Percentiles rank a stretch among this genome's conserved stretches.
Evolutionary conservation across 2,329 filamentous ascomycete genomes (phyloP).

Genomic region (Hypoxylon sp.): DNA sequence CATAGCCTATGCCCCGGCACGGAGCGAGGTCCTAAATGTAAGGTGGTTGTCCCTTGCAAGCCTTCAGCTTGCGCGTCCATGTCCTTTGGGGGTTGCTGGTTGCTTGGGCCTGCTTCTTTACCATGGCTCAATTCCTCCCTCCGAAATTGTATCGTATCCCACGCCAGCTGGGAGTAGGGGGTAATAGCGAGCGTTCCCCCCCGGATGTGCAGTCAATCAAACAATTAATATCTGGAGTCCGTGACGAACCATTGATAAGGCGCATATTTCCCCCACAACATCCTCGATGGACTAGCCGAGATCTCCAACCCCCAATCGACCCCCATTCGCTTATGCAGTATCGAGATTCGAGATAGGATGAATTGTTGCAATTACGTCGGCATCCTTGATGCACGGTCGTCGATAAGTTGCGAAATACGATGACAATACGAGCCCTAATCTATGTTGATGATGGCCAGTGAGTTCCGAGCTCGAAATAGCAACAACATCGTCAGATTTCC

Average conservation of each 20-base stretch:
- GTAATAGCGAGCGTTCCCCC: conserved; percentile 18
- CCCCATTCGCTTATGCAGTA: conserved; percentile 38
- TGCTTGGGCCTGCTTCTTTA: conserved; percentile 13
- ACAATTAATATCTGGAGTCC: conserved; percentile 36
- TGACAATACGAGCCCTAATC: conserved; percentile 17
- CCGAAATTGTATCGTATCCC: conserved; percentile 25
- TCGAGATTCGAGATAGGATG: conserved; percentile 44
- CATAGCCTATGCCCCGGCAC: conserved; percentile 21
- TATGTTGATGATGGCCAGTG: conserved; percentile 19
- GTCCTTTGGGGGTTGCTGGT: conserved; percentile 7
- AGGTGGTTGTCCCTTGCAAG: conserved; percentile 15
- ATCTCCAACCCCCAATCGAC: conserved; percentile 37
- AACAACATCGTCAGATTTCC: conserved; percentile 26
- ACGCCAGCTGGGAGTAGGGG: conserved; percentile 17
- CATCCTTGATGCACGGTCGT: conserved; percentile 25
- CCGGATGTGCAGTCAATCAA: conserved; percentile 31
- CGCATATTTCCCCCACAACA: conserved; percentile 41
- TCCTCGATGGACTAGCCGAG: conserved; percentile 39
- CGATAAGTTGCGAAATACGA: conserved; percentile 29
- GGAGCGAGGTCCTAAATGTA: conserved; percentile 6
- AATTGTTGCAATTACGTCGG: conserved; percentile 32
- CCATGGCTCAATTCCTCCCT: conserved; percentile 19
- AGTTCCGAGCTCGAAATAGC: conserved; percentile 42
- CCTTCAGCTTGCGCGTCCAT: conserved; percentile 13
- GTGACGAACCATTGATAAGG: conserved; percentile 42